Base-by-base conservation (phyloP, 805 yeast species). In the Candida nitratophila region DNA sequence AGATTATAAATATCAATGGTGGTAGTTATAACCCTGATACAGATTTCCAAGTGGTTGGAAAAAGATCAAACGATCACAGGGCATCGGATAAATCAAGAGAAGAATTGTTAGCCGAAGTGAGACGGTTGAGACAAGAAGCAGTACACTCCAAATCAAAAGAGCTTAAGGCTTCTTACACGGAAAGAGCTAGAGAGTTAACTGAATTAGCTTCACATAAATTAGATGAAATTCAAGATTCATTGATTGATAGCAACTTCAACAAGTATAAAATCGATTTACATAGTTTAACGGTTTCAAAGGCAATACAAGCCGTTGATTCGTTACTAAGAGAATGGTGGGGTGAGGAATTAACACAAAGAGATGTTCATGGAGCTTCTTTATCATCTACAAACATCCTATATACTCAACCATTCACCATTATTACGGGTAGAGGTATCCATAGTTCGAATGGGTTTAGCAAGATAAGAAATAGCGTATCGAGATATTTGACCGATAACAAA, bases 341-440 rank as follows among this genome's bases (percentile, higher is more conserved):
- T 1, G 66, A 65, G 21, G 91, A 85, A 56, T 34, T 70, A 17
- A 50, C 52, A 1, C 56, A 60, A 20, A 55, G 90, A 42, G 71
- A 65, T 43, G 50, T 61, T 2, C 43, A 55, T 5, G 63, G 66
- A 20, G 77, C 78, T 0, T 66, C 60, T 5, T 54, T 68, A 21
- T 45, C 59, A 5, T 48, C 56, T 2, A 46, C 63, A 0, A 60
- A 57, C 26, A 80, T 71, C 0, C 44, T 52, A 11, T 65, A 67
- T 55, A 68, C 75, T 1, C 65, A 60, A 1, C 74, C 76, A 0
- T 52, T 83, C 8, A 56, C 47, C 1, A 61, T 84, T 0, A 61
- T 83, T 12, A 82, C 91, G 0, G 91, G 93, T 0, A 61, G 86
- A 49, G 93, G 93, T 0, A 53, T 80, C 6, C 93, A 85, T 57